These are phyloP conservation scores for Kwoniella sp. DNA, from an alignment of 768 basidiomycete species.

Conservation along the genomic window DNA sequence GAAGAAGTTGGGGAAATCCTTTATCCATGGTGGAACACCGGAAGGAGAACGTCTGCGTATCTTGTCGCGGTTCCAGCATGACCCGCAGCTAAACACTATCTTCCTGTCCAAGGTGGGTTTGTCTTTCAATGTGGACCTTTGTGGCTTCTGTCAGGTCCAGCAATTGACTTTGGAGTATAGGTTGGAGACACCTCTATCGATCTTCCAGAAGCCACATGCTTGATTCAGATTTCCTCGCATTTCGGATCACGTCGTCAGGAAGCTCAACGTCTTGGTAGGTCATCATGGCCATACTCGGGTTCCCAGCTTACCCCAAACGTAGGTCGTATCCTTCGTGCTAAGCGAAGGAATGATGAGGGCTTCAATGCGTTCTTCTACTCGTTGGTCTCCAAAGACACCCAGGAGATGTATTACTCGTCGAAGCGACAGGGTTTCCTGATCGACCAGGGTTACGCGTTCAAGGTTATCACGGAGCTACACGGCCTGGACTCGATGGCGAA, in stretches of 20 bases:
- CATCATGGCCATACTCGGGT: background rate
- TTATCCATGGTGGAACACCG: slow-evolving; percentile 92
- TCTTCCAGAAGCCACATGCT: slow-evolving; percentile 88
- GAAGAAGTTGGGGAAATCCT: slow-evolving; percentile 84
- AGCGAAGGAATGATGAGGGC: slow-evolving; percentile 95
- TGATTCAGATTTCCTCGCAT: slow-evolving; percentile 98
- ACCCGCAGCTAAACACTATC: slow-evolving; percentile 92
- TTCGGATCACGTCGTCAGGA: slow-evolving; percentile 98
- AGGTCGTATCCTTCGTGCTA: slow-evolving; percentile 95
- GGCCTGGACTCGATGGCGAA: slow-evolving; percentile 80
- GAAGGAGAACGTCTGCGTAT: slow-evolving; percentile 95
- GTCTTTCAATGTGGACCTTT: slow-evolving; percentile 7
- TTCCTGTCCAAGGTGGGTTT: slow-evolving; percentile 89
- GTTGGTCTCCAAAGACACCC: slow-evolving; percentile 95
- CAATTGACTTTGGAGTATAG: no score
- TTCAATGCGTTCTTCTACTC: slow-evolving; percentile 99
- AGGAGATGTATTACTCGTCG: slow-evolving; percentile 99
- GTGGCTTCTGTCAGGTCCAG: no score
- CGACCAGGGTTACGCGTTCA: slow-evolving; percentile 98
- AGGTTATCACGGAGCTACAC: slow-evolving; percentile 96
- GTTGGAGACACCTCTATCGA: slow-evolving; percentile 19
- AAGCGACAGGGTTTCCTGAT: slow-evolving; percentile 98
- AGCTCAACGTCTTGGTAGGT: slow-evolving; percentile 82
- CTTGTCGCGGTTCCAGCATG: slow-evolving; percentile 89
- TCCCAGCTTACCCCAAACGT: slow-evolving; percentile 3